These are phyloP conservation scores for Cystobasidium tubakii DNA, from an alignment of 768 basidiomycete genomes.

Conservation along the genomic window DNA sequence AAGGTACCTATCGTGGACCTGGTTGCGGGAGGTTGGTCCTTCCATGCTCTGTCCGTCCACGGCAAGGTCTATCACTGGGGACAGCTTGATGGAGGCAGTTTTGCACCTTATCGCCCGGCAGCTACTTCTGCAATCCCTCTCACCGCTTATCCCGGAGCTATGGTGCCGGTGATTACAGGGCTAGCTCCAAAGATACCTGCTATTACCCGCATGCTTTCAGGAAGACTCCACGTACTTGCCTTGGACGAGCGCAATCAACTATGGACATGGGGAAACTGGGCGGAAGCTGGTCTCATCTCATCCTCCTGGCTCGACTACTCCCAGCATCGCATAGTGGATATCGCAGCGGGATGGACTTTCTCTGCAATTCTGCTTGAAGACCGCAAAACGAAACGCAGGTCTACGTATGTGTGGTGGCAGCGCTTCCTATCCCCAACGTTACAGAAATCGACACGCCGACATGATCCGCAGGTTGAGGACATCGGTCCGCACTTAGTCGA, in stretches of 20 bases:
- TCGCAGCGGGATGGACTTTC: conserved; percentile 76
- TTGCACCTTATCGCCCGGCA: conserved; percentile 56
- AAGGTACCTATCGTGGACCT: conserved; percentile 62
- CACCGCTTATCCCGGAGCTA: conserved; percentile 25
- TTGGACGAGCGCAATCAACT: conserved; percentile 60
- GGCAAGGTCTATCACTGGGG: conserved; percentile 75
- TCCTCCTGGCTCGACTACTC: background rate
- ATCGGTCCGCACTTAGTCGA: background rate
- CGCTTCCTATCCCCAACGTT: conserved; percentile 16
- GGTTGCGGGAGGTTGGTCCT: conserved; percentile 76
- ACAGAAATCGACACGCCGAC: background rate
- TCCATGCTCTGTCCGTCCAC: conserved; percentile 72
- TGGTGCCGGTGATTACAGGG: conserved; percentile 53
- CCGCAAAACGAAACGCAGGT: conserved; percentile 67
- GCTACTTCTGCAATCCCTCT: conserved; percentile 51
- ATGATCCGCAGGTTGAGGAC: background rate
- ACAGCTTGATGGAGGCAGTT: conserved; percentile 37
- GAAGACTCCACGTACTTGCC: conserved; percentile 64
- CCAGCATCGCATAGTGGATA: conserved; percentile 49
- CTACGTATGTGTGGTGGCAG: background rate
- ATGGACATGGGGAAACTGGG: conserved; percentile 74
- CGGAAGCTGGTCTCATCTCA: conserved; percentile 12
- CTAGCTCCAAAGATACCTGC: conserved; percentile 51
- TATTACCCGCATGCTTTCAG: conserved; percentile 57
- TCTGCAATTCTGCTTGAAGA: conserved; percentile 65